A percentile compares a stretch with the other conserved stretches of the same genome.
These are phyloP conservation scores for Friedmanniomyces endolithicus DNA, from an alignment of 495 filamentous ascomycete species.

Conservation along the genomic window DNA sequence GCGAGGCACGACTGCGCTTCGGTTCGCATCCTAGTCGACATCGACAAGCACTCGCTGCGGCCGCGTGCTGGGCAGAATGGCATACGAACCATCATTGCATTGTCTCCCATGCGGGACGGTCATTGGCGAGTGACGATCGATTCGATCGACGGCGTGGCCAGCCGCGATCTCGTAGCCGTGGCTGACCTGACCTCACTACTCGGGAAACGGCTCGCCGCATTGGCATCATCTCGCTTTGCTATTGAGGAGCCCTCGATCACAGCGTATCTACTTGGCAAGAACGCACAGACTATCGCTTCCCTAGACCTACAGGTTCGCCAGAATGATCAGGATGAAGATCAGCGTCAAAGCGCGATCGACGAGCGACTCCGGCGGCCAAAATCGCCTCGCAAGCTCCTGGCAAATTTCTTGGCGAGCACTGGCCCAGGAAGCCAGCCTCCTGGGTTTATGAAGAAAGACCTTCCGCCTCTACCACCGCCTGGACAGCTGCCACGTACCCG, in stretches of 20 bases:
- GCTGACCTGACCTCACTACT: slow-evolving; percentile 59
- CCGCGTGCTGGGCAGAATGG: slow-evolving; percentile 54
- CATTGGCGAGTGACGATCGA: slow-evolving; percentile 48
- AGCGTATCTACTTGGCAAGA: slow-evolving; percentile 48
- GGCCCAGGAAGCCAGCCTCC: slow-evolving; percentile 18
- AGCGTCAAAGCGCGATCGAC: slow-evolving; percentile 29
- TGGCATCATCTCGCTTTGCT: slow-evolving; percentile 1
- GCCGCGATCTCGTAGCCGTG: slow-evolving; percentile 53
- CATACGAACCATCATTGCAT: slow-evolving; percentile 36
- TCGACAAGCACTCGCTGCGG: slow-evolving; percentile 43
- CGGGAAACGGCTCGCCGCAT: slow-evolving; percentile 37
- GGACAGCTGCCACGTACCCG: slow-evolving; percentile 1
- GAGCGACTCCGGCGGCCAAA: slow-evolving; percentile 51
- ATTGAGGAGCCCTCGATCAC: slow-evolving; percentile 56
- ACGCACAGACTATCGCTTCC: slow-evolving; percentile 62
- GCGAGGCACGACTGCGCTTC: slow-evolving; percentile 38
- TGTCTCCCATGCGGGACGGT: slow-evolving; percentile 29
- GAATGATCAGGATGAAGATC: slow-evolving; percentile 39
- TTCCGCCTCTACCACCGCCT: slow-evolving; percentile 15
- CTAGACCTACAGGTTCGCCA: slow-evolving; percentile 40
- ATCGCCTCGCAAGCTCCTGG: slow-evolving; percentile 84
- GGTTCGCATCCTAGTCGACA: slow-evolving; percentile 50
- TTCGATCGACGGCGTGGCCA: slow-evolving; percentile 47
- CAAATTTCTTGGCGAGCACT: slow-evolving; percentile 49
- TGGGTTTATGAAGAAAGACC: slow-evolving; percentile 17